A percentile compares a stretch with the other conserved stretches of the same genome.
These are phyloP conservation scores for Scedosporium aurantiacum DNA, from an alignment of 2,329 filamentous ascomycete species.

Conservation along the genomic window DNA sequence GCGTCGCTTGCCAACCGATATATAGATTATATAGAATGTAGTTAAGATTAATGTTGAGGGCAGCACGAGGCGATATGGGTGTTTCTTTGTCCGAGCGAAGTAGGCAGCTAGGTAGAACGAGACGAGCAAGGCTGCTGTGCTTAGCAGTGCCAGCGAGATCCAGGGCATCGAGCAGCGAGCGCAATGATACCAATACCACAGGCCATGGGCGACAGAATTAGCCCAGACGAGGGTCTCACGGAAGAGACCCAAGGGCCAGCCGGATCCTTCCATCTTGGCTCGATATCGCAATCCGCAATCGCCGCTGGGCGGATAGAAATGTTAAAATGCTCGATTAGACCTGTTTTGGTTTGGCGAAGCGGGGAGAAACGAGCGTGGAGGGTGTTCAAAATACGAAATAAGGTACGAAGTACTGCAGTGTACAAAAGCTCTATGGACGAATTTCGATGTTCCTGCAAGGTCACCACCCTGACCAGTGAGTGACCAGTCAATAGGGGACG, in stretches of 20 bases:
- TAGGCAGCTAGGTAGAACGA: neutral
- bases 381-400: no score
- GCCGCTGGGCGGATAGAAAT: neutral
- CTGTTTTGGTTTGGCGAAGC: no score
- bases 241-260: neutral
- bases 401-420: no score
- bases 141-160: neutral
- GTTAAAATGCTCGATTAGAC: no score
- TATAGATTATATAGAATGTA: neutral
- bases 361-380: no score
- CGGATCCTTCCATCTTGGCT: neutral
- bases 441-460: no score
- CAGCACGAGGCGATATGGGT: neutral
- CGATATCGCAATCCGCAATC: neutral
- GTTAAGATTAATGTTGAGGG: neutral
- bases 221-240: neutral
- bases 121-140: neutral
- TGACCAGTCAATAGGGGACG: no score
- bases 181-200: neutral
- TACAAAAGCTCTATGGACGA: no score
- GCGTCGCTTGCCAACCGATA: neutral
- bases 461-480: no score
- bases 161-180: neutral
- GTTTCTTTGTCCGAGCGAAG: neutral
- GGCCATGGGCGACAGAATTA: neutral